Conservation (phyloP, 306 rosid genomes). For the Bauhinia variegata region DNA sequence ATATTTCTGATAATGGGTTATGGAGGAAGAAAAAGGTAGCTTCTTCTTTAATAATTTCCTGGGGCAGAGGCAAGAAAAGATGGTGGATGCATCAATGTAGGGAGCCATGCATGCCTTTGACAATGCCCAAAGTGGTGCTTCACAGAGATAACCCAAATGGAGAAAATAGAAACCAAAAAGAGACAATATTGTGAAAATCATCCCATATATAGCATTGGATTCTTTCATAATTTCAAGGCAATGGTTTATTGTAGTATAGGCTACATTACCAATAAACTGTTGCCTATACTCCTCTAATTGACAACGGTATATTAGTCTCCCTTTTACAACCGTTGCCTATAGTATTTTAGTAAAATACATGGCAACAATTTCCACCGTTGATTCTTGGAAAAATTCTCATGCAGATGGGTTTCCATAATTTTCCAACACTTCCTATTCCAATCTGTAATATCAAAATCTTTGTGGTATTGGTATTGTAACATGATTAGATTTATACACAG, state of each 20-base stretch:
- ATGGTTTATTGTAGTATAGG: too few species aligned
- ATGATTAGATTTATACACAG: slow-evolving; percentile 37
- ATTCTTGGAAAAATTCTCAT: too few species aligned
- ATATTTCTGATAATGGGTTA: too few species aligned
- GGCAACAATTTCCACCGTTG: too few species aligned
- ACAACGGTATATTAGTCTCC: too few species aligned
- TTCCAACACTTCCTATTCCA: slow-evolving; percentile 27
- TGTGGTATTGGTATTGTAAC: slow-evolving; percentile 32
- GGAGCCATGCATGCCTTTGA: slow-evolving; percentile 46
- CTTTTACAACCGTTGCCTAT: too few species aligned
- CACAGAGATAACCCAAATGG: not conserved
- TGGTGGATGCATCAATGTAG: slow-evolving; percentile 44
- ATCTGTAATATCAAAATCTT: slow-evolving; percentile 37
- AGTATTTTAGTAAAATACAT: too few species aligned
- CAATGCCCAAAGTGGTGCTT: slow-evolving; percentile 50
- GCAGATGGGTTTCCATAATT: not conserved
- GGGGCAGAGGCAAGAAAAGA: slow-evolving; percentile 29
- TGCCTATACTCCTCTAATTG: too few species aligned
- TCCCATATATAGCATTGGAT: too few species aligned
- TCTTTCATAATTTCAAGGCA: too few species aligned
- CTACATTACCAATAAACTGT: too few species aligned
- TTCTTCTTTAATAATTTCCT: slow-evolving; percentile 26
- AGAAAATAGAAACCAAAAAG: not conserved
- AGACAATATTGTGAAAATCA: too few species aligned
- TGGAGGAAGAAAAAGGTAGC: slow-evolving; percentile 21